Conservation (phyloP, 495 filamentous ascomycete genomes). For the Letharia lupina region DNA sequence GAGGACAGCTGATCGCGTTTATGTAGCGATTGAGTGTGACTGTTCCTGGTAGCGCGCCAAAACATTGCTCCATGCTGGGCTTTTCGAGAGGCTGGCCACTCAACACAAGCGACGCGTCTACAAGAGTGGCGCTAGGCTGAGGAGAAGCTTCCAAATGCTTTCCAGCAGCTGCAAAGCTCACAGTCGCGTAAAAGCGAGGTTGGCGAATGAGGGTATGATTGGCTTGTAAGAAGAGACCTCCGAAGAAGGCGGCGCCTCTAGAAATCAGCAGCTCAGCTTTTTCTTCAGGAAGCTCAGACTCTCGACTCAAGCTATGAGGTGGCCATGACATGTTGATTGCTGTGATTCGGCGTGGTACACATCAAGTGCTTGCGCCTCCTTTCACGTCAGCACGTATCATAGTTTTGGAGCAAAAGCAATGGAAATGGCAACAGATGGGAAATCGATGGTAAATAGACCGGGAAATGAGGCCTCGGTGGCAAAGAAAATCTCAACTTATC, state of each 20-base stretch:
- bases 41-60: conserved; percentile 49
- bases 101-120: conserved; percentile 30
- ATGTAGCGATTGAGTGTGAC: conserved; percentile 54
- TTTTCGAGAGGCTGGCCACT: conserved; percentile 50
- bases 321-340: conserved; percentile 4
- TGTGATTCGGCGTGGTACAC: background rate
- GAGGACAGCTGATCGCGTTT: conserved; percentile 36
- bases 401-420: background rate
- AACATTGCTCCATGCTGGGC: conserved; percentile 53
- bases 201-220: background rate
- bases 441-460: background rate
- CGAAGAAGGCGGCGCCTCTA: conserved; percentile 1
- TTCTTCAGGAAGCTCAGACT: background rate
- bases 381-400: background rate
- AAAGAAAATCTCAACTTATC: background rate
- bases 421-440: background rate
- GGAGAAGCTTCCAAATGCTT: background rate
- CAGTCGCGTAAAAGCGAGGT: conserved; percentile 10
- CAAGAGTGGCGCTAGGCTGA: conserved; percentile 15
- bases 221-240: background rate
- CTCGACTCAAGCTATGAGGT: background rate
- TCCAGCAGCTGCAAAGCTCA: background rate
- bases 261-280: background rate
- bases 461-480: background rate
- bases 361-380: background rate